phyloP scores from a whole-genome alignment of 148 eudicot species.

The Nyssa sinensis region DNA sequence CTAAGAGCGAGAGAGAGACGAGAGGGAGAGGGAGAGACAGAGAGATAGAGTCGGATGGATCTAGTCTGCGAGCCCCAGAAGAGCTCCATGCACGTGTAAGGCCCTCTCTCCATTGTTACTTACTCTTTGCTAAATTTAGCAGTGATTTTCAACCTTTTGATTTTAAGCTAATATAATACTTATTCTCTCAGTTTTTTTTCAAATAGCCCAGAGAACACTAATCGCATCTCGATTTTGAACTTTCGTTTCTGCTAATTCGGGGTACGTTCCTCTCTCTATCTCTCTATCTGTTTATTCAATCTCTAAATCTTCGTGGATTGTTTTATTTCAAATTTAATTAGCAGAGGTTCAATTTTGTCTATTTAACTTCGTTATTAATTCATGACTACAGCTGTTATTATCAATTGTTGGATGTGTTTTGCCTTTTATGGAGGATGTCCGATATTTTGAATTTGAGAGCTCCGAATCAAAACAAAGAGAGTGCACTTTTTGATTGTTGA shows the following conservation, averaged over 20 bases:
- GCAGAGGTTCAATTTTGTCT: neutral
- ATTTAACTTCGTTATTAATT: neutral
- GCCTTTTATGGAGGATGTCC: neutral
- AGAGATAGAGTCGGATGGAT: neutral
- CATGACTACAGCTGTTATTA: neutral
- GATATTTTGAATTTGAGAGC: neutral
- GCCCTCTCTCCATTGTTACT: neutral
- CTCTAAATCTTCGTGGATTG: too few species aligned
- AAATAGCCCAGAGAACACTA: neutral
- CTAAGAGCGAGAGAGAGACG: neutral
- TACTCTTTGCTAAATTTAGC: slow-evolving; percentile 3
- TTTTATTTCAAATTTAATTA: neutral
- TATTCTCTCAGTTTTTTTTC: neutral
- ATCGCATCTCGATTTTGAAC: slow-evolving; percentile 1
- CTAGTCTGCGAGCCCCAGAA: neutral
- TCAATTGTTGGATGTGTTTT: neutral
- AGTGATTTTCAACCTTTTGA: neutral
- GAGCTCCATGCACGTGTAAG: slow-evolving; percentile 5
- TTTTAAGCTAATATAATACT: neutral
- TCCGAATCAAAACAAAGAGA: too few species aligned
- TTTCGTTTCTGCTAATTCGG: slow-evolving; percentile 5
- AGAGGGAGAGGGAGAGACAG: neutral
- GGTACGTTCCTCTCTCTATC: slow-evolving; percentile 7
- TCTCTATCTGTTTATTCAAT: neutral
- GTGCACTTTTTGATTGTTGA: neutral